phyloP scores from a whole-genome alignment of 1,284 basidiomycete species.

The Inonotus hispidus region DNA sequence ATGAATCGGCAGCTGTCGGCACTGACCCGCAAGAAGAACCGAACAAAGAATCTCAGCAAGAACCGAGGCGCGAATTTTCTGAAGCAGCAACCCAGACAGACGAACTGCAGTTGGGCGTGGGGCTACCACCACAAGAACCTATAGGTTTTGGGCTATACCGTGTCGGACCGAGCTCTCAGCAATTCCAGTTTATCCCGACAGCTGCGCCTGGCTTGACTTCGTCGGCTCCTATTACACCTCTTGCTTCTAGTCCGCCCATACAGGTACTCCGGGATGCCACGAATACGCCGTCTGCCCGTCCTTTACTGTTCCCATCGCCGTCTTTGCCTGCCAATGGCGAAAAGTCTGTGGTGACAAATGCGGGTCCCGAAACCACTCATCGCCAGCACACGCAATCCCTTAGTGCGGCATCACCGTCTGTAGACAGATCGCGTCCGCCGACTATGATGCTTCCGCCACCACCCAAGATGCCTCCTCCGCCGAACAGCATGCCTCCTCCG shows the following conservation, averaged over 20 bases:
- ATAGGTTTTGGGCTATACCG: slow-evolving; percentile 40
- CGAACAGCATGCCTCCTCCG: slow-evolving; percentile 67
- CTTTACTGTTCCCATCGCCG: slow-evolving; percentile 34
- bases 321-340: slow-evolving; percentile 33
- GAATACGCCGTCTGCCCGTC: slow-evolving; percentile 32
- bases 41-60: background rate
- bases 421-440: slow-evolving; percentile 80
- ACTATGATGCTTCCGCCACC: slow-evolving; percentile 84
- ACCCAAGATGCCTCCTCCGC: slow-evolving; percentile 73
- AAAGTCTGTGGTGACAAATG: slow-evolving; percentile 45
- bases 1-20: slow-evolving; percentile 36
- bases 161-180: slow-evolving; percentile 55
- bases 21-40: slow-evolving; percentile 27
- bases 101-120: slow-evolving; percentile 45
- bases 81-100: slow-evolving; percentile 80
- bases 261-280: slow-evolving; percentile 39
- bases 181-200: slow-evolving; percentile 71
- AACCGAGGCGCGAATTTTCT: slow-evolving; percentile 54
- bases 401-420: slow-evolving; percentile 36
- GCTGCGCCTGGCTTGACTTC: slow-evolving; percentile 36
- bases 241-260: slow-evolving; percentile 34
- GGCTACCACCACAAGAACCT: slow-evolving; percentile 21
- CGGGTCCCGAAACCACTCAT: slow-evolving; percentile 36
- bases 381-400: slow-evolving; percentile 45
- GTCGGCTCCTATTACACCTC: slow-evolving; percentile 25